Evolutionary conservation across 768 basidiomycete species (phyloP).

Genomic region (Boletus patriciae): DNA sequence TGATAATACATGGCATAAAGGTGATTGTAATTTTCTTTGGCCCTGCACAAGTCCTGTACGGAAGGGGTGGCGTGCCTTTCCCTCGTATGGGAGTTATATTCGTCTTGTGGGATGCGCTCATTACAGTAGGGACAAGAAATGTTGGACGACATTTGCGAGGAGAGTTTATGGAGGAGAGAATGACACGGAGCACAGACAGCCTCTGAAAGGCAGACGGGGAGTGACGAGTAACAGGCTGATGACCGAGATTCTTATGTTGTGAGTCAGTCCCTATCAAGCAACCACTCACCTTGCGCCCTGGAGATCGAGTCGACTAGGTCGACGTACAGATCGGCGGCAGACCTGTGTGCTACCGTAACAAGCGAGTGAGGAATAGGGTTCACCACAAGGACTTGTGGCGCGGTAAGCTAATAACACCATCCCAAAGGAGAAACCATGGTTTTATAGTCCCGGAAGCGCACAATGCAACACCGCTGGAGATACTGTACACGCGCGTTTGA

Average conservation of each 20-base stretch:
- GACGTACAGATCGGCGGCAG: neutral
- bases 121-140: slow-evolving; percentile 18
- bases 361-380: neutral
- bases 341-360: neutral
- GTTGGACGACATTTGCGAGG: neutral
- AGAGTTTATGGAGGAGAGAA: neutral
- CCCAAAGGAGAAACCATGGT: slow-evolving; percentile 6
- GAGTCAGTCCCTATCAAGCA: neutral
- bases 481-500: too few relatives aligned
- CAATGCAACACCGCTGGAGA: neutral
- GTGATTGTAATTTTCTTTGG: neutral
- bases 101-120: neutral
- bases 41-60: slow-evolving; percentile 10
- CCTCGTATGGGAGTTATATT: slow-evolving; percentile 10
- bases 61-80: slow-evolving; percentile 12
- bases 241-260: neutral
- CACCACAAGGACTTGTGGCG: neutral
- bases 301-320: neutral
- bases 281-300: neutral
- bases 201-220: neutral
- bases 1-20: neutral
- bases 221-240: neutral
- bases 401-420: neutral
- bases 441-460: neutral
- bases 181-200: neutral